Percentiles rank a stretch among this genome's conserved stretches.
Conservation (phyloP, 441 rosid genomes). For the Adansonia gregorii region DNA sequence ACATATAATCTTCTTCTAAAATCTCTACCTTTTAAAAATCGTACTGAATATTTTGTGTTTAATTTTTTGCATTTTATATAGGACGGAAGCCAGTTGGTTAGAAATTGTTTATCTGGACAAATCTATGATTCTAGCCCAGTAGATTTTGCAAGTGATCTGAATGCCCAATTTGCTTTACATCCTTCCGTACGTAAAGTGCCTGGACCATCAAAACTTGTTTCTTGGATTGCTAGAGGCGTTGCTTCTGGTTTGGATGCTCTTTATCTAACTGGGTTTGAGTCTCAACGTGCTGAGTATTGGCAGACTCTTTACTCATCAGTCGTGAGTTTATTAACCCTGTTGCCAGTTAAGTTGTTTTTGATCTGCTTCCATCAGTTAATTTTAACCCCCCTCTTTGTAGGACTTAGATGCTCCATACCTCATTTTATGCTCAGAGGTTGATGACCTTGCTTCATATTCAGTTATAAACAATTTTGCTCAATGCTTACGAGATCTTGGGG, state of each 20-base stretch:
- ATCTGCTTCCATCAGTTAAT: conserved; percentile 14
- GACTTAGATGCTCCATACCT: conserved; percentile 85
- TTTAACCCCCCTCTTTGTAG: conserved; percentile 39
- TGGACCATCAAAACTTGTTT: conserved; percentile 68
- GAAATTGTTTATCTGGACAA: conserved; percentile 78
- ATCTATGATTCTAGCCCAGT: conserved; percentile 85
- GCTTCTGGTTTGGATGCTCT: conserved; percentile 75
- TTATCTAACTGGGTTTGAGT: conserved; percentile 79
- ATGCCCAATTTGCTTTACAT: conserved; percentile 67
- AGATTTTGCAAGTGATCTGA: conserved; percentile 82
- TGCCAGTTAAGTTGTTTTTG: conserved; percentile 21
- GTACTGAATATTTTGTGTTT: conserved; percentile 10
- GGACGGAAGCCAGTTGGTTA: conserved; percentile 68
- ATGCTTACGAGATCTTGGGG: conserved; percentile 70
- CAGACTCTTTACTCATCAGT: conserved; percentile 70
- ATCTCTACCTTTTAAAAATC: background rate
- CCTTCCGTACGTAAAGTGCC: conserved; percentile 66
- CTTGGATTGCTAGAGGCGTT: conserved; percentile 77
- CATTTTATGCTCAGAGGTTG: conserved; percentile 79
- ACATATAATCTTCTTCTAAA: background rate
- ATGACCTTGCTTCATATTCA: conserved; percentile 67
- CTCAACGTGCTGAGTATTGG: conserved; percentile 89
- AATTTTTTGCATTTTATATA: conserved; percentile 35
- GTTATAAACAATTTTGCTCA: conserved; percentile 57
- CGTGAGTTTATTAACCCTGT: conserved; percentile 52